A percentile compares a stretch with the other conserved stretches of the same genome.
Conservation (phyloP, 139 green algal species). For the Picochlorum sp. region DNA sequence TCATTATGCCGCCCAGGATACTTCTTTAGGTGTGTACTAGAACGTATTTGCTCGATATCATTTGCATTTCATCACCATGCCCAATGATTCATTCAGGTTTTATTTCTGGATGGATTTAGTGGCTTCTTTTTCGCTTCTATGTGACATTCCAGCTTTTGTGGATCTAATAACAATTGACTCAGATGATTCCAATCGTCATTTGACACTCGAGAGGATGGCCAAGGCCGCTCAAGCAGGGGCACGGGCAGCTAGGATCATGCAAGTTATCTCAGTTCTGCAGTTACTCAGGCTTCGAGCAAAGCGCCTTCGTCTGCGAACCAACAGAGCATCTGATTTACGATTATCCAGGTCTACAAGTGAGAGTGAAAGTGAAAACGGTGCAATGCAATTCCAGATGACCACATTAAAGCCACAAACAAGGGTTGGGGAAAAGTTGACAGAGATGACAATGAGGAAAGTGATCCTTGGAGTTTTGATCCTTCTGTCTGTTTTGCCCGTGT, state of each 20-base stretch:
- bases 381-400: constrained; percentile 22
- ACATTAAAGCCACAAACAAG: constrained; percentile 26
- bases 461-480: constrained; percentile 69
- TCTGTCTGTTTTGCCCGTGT: constrained; percentile 75
- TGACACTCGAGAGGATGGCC: constrained; percentile 7
- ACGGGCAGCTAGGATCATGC: constrained; percentile 7
- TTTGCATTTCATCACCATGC: neutral
- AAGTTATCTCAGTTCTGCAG: constrained; percentile 9
- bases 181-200: neutral
- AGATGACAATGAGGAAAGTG: constrained; percentile 75
- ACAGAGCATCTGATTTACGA: too few relatives aligned
- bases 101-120: constrained; percentile 89
- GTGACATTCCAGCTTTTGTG: constrained; percentile 57
- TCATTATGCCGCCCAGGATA: constrained; percentile 44
- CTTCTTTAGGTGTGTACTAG: constrained; percentile 26
- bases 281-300: neutral
- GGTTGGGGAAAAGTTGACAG: constrained; percentile 82
- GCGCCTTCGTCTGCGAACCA: neutral
- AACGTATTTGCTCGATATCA: too few relatives aligned
- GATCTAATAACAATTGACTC: constrained; percentile 6
- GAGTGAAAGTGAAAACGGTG: constrained; percentile 21
- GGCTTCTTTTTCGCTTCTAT: constrained; percentile 56
- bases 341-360: neutral
- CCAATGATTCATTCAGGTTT: constrained; percentile 34
- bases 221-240: constrained; percentile 19